Evolutionary conservation across 2,329 filamentous ascomycete genomes (phyloP), one percentile per base, ranked within the genome.

Genomic region (Huntiella abstrusa): DNA sequence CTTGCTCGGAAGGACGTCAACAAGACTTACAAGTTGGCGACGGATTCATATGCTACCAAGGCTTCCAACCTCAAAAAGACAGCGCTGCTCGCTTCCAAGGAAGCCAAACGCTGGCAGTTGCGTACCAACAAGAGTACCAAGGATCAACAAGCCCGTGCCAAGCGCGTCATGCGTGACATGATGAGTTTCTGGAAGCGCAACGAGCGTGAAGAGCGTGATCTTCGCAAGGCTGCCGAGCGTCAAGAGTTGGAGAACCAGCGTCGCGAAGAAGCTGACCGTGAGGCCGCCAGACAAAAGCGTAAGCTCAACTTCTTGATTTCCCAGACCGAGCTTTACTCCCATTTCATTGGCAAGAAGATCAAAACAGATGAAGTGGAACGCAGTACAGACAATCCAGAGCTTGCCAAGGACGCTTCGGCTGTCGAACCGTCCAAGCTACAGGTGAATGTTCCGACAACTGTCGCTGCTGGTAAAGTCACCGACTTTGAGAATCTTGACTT

Each of bases 281-380:
- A 98, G 72, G 86, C 91, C 12, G 93, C 93, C 55, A 77, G 91
- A 53, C 91, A 98, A 66, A 94, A 93, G 74, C 79, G 91, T 56
- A 98, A 98, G 68, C 83, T 98, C 60, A 96, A 98, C 65, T 98
- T 98, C 71, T 73, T 98, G 52, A 98, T 98, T 61, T 95, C 88
- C 1, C 91, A 98, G 65, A 98, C 91, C 1, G 91, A 98, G 60
- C 72, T 98, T 43, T 98, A 98, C 68, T 96, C 88, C 37, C 91
- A 98, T 69, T 98, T 98, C 63, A 95, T 98, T 56, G 88, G 91
- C 60, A 93, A 94, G 67, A 98, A 98, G 69, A 93, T 96, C 64
- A 94, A 94, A 66, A 96, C 88, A 1, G 82, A 91, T 54, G 87
- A 96, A 58, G 85, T 94, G 41, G 87, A 98, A 64, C 73, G 81